Evolutionary conservation across 2,329 filamentous ascomycete genomes (phyloP).

Genomic region (Fusarium sp.): DNA sequence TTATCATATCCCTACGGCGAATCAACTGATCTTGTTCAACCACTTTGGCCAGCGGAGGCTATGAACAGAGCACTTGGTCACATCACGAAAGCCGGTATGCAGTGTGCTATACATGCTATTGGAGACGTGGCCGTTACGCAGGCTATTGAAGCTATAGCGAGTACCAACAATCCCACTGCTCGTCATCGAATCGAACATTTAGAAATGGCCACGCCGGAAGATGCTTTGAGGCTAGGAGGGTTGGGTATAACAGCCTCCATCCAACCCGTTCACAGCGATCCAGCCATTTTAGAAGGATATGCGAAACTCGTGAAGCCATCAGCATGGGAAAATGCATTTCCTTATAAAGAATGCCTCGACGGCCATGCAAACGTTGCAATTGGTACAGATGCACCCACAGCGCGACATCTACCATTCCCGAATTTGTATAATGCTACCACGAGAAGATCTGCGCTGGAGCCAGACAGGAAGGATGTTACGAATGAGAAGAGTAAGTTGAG

Average conservation of each 20-base stretch:
- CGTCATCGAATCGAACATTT: slow-evolving; percentile 74
- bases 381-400: slow-evolving; percentile 70
- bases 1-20: slow-evolving; percentile 68
- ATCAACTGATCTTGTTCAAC: slow-evolving; percentile 55
- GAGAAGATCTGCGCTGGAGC: slow-evolving; percentile 64
- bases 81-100: slow-evolving; percentile 65
- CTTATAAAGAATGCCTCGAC: slow-evolving; percentile 70
- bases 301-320: slow-evolving; percentile 65
- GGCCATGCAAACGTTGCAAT: slow-evolving; percentile 66
- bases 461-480: slow-evolving; percentile 53
- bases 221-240: slow-evolving; percentile 66
- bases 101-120: slow-evolving; percentile 74
- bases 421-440: slow-evolving; percentile 71
- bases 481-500: slow-evolving; percentile 66
- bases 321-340: slow-evolving; percentile 68
- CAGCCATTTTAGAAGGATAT: slow-evolving; percentile 71
- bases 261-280: slow-evolving; percentile 69
- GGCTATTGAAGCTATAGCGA: slow-evolving; percentile 66
- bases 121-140: slow-evolving; percentile 68
- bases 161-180: slow-evolving; percentile 55
- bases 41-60: slow-evolving; percentile 64
- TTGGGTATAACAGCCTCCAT: slow-evolving; percentile 70
- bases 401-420: slow-evolving; percentile 63
- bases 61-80: slow-evolving; percentile 64
- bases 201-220: slow-evolving; percentile 66